These are phyloP conservation scores for Phytophthora agathidicida DNA, from an alignment of 352 stramenopile species.

Conservation along the genomic window DNA sequence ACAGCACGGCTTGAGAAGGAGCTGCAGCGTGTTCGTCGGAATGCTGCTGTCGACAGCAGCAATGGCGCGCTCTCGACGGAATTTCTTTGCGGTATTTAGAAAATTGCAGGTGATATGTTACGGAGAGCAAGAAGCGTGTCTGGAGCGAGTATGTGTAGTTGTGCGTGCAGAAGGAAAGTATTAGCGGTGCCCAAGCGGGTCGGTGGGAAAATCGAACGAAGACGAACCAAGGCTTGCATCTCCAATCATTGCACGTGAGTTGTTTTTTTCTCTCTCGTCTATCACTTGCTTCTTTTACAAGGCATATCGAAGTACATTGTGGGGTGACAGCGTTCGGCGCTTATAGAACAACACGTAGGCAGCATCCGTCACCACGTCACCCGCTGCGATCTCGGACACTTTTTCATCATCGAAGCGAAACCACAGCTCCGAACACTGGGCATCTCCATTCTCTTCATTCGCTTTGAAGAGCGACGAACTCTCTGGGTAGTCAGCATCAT, in stretches of 20 bases:
- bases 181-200: constrained; percentile 11
- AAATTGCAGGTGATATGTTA: neutral
- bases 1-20: constrained; percentile 64
- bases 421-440: constrained; percentile 70
- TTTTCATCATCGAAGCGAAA: constrained; percentile 88
- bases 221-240: constrained; percentile 26
- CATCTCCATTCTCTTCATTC: constrained; percentile 34
- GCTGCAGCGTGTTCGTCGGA: constrained; percentile 50
- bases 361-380: constrained; percentile 80
- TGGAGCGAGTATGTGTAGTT: constrained; percentile 14
- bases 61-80: constrained; percentile 49
- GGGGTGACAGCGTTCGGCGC: constrained; percentile 69
- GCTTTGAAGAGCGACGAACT: constrained; percentile 56
- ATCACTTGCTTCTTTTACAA: constrained; percentile 37
- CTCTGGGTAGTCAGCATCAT: constrained; percentile 72
- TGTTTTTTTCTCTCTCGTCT: constrained; percentile 20
- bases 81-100: constrained; percentile 74
- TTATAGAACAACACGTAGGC: constrained; percentile 94
- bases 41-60: constrained; percentile 51
- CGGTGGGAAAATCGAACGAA: constrained; percentile 21
- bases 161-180: constrained; percentile 9
- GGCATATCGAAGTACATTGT: constrained; percentile 73
- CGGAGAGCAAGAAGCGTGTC: constrained; percentile 16
- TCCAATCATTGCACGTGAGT: constrained; percentile 5
- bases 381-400: constrained; percentile 71